phyloP scores from a whole-genome alignment of 495 filamentous ascomycete species.

The Hypoxylon trugodes region DNA sequence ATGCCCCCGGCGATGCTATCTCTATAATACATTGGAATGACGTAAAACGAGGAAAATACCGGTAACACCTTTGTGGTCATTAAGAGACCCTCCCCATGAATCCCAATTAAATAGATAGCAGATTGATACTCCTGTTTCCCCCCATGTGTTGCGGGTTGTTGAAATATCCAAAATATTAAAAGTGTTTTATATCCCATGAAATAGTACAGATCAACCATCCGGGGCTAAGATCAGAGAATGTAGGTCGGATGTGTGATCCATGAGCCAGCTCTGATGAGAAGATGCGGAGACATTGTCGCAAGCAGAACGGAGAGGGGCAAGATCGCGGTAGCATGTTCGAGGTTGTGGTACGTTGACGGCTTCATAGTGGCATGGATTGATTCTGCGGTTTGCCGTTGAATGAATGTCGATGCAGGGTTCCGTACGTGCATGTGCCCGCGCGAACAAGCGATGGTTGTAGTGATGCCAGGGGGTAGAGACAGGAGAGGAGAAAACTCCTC shows the following conservation, averaged over 20 bases:
- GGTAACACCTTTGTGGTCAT: constrained; percentile 29
- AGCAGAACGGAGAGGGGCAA: constrained; percentile 14
- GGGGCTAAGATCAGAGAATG: constrained; percentile 33
- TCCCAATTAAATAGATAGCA: constrained; percentile 9
- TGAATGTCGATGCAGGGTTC: constrained; percentile 36
- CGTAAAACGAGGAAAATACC: constrained; percentile 28
- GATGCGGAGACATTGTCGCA: constrained; percentile 28
- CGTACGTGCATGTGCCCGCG: constrained; percentile 18
- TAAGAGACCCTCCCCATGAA: constrained; percentile 15
- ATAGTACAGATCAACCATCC: constrained; percentile 34
- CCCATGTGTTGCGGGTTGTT: constrained; percentile 17
- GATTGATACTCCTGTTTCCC: constrained; percentile 17
- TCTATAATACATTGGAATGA: constrained; percentile 45
- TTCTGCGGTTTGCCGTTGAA: constrained; percentile 31
- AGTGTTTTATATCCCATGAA: constrained; percentile 39
- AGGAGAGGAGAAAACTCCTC: constrained; percentile 9
- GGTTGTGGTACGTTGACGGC: constrained; percentile 29
- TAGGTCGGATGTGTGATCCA: constrained; percentile 34
- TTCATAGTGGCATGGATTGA: constrained; percentile 33
- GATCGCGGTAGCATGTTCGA: constrained; percentile 28
- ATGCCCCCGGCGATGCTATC: constrained; percentile 30
- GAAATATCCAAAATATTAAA: constrained; percentile 31
- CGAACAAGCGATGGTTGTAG: constrained; percentile 14
- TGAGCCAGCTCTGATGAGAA: constrained; percentile 46
- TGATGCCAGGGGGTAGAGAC: constrained; percentile 28